These are phyloP conservation scores for Thalassia testudinum DNA, from an alignment of 116 monocot genomes.

Conservation along the genomic window DNA sequence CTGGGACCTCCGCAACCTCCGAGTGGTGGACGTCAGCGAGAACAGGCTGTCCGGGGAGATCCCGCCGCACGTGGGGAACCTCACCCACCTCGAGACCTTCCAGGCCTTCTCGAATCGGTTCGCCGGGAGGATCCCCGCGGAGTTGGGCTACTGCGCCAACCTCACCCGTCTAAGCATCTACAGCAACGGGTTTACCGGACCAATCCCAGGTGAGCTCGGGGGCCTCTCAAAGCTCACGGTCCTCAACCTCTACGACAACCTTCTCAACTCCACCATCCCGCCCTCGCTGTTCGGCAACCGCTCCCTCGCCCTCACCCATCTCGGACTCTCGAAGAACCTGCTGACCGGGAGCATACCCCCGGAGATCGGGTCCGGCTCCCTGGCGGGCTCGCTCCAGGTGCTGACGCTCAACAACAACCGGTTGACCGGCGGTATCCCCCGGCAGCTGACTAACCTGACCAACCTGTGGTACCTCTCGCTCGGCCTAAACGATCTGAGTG, in stretches of 20 bases:
- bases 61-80: slow-evolving; percentile 43
- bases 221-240: slow-evolving; percentile 25
- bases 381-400: slow-evolving; percentile 11
- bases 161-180: slow-evolving; percentile 48
- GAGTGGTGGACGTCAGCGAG: slow-evolving; percentile 37
- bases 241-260: slow-evolving; percentile 38
- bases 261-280: slow-evolving; percentile 48
- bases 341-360: slow-evolving; percentile 52
- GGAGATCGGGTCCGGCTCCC: slow-evolving; percentile 36
- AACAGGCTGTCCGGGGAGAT: slow-evolving; percentile 46
- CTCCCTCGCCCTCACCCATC: slow-evolving; percentile 21
- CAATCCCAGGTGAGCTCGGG: slow-evolving; percentile 57
- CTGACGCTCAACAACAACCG: slow-evolving; percentile 47
- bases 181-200: slow-evolving; percentile 46
- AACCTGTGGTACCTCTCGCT: slow-evolving; percentile 36
- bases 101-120: slow-evolving; percentile 46
- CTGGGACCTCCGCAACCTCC: slow-evolving; percentile 19
- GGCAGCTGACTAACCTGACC: slow-evolving; percentile 44
- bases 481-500: slow-evolving; percentile 50
- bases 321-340: slow-evolving; percentile 51
- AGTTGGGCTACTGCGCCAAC: slow-evolving; percentile 49
- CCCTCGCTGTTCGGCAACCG: slow-evolving; percentile 20
- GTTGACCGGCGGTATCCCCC: slow-evolving; percentile 45
- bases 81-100: slow-evolving; percentile 35
- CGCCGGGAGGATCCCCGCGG: slow-evolving; percentile 31